These are phyloP conservation scores for Harrya chromipes DNA, from an alignment of 768 basidiomycete species.

Conservation along the genomic window DNA sequence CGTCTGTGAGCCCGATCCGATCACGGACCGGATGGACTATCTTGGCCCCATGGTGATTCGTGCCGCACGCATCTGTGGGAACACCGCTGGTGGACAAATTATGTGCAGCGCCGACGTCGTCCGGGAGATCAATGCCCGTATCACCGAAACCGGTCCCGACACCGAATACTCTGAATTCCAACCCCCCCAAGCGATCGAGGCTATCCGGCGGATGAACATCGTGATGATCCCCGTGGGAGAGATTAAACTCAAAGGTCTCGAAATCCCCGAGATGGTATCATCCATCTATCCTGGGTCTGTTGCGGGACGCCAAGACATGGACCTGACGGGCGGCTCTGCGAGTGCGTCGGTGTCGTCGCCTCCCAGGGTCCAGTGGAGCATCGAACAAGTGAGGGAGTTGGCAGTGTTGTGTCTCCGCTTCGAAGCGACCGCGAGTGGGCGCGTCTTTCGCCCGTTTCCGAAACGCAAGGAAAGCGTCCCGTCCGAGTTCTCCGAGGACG, in stretches of 20 bases:
- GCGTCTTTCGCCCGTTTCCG: constrained; percentile 51
- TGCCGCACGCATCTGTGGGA: constrained; percentile 77
- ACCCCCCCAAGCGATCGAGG: constrained; percentile 62
- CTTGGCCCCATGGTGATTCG: constrained; percentile 97
- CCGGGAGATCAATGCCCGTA: constrained; percentile 67
- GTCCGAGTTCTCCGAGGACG: constrained; percentile 18
- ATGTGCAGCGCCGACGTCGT: constrained; percentile 87
- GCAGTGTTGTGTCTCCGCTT: constrained; percentile 72
- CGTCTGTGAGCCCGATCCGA: constrained; percentile 85
- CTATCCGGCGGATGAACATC: constrained; percentile 69
- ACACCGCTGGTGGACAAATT: constrained; percentile 90
- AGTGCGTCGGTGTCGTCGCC: constrained; percentile 6
- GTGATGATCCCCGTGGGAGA: constrained; percentile 79
- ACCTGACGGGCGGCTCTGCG: constrained; percentile 29
- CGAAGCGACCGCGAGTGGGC: constrained; percentile 67
- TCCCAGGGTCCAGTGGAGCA: constrained; percentile 57
- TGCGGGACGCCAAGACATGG: constrained; percentile 64
- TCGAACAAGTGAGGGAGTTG: constrained; percentile 73
- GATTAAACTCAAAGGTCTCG: constrained; percentile 90
- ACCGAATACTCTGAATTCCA: constrained; percentile 61
- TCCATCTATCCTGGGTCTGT: constrained; percentile 76
- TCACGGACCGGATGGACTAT: constrained; percentile 96
- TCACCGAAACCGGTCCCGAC: constrained; percentile 51
- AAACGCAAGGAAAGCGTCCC: constrained; percentile 33
- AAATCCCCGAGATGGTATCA: constrained; percentile 86